Evolutionary conservation across 164 flowering plant species (phyloP), one percentile per base, ranked within the genome.

Genomic region (Sedum album): DNA sequence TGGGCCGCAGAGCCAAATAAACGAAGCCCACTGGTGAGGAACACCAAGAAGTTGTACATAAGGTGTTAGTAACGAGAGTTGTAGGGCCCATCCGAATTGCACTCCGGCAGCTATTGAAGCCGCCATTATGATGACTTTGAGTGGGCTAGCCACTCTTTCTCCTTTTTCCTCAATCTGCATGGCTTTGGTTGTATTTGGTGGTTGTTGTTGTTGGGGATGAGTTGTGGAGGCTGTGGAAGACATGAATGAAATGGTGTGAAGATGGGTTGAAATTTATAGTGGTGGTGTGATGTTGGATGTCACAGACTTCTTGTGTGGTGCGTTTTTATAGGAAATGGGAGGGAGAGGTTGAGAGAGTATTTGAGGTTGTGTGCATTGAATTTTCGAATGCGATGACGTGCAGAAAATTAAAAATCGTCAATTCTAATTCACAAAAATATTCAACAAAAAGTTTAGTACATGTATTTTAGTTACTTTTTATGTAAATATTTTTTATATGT

Each of bases 1-100:
- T 30, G 62, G 62, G 20, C 62, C 62, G 62, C 62, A 57, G 20
- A 57, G 62, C 62, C 62, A 57, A 20, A 57, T 57, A 33, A 57
- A 57, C 20, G 62, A 23, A 0, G 62, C 62, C 62, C 62, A 57
- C 15, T 57, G 62, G 33, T 57, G 62, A 13, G 62, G 62, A 6
- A 57, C 62, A 7, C 62, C 62, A 5, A 57, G 62, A 5, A 57
- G 33, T 20, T 57, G 62, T 6, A 57, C 62, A 20, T 57, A 57
- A 1, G 62, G 62, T 6, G 62, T 57, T 30, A 57, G 62, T 30
- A 57, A 30, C 0, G 62, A 57, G 20, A 57, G 62, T 20, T 57
- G 62, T 30, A 57, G 62, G 15, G 62, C 62, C 62, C 62, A 57
- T 4, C 62, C 62, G 62, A 57, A 57, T 14, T 57, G 62, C 35